A percentile compares a stretch with the other conserved stretches of the same genome.
phyloP scores from a whole-genome alignment of 2,329 filamentous ascomycete species.

The Fusarium oligoseptatum region DNA sequence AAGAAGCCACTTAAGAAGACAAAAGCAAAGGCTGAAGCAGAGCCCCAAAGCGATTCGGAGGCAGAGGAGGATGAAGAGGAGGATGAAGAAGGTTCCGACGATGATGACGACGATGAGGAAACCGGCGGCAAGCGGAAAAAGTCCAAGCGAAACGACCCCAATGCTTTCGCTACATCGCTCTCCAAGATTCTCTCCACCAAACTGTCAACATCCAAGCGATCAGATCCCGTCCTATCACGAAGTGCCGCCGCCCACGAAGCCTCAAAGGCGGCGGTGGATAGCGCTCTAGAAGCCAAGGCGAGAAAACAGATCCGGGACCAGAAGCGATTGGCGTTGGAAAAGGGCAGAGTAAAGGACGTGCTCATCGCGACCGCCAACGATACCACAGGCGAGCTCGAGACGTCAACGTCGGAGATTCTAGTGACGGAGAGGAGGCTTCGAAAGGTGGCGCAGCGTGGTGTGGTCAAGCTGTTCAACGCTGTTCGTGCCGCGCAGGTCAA shows the following conservation, averaged over 20 bases:
- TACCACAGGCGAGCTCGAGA: conserved; percentile 56
- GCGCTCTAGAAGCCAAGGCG: conserved; percentile 85
- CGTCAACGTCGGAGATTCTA: conserved; percentile 67
- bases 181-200: conserved; percentile 94
- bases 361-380: conserved; percentile 73
- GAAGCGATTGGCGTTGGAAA: conserved; percentile 83
- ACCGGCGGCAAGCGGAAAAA: conserved; percentile 59
- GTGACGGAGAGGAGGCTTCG: conserved; percentile 84
- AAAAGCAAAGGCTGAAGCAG: conserved; percentile 46
- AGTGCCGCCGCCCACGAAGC: conserved; percentile 81
- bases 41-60: conserved; percentile 41
- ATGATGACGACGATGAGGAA: conserved; percentile 55
- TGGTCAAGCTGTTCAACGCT: conserved; percentile 96
- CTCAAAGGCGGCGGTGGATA: conserved; percentile 79
- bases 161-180: conserved; percentile 91
- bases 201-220: conserved; percentile 82
- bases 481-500: conserved; percentile 93
- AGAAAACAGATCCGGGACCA: conserved; percentile 83
- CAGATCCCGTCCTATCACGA: conserved; percentile 92
- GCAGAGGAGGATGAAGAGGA: conserved; percentile 42
- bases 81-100: conserved; percentile 47
- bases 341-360: conserved; percentile 90
- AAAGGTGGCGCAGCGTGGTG: conserved; percentile 92
- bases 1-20: conserved; percentile 49
- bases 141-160: conserved; percentile 91